Evolutionary conservation across 2,329 filamentous ascomycete species (phyloP).

Genomic region (Graphilbum fragrans): DNA sequence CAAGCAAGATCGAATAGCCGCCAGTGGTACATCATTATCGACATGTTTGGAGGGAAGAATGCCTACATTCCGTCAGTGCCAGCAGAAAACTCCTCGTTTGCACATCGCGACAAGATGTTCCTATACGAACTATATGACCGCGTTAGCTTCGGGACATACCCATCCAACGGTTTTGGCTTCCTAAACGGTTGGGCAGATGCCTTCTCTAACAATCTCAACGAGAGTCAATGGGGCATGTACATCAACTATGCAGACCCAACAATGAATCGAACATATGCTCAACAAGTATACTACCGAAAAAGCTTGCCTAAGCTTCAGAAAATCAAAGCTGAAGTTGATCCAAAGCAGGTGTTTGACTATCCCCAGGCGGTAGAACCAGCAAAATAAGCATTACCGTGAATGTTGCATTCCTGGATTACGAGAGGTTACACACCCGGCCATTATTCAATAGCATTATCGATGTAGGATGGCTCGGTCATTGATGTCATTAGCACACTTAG

Average conservation of each 20-base stretch:
- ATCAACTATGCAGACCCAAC: constrained; percentile 28
- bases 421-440: too few relatives aligned
- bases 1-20: constrained; percentile 19
- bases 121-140: constrained; percentile 38
- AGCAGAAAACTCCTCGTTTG: constrained; percentile 20
- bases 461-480: too few relatives aligned
- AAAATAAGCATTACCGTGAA: too few relatives aligned
- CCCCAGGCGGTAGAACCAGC: constrained; percentile 27
- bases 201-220: constrained; percentile 16
- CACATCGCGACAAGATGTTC: constrained; percentile 31
- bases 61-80: constrained; percentile 21
- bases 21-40: constrained; percentile 21
- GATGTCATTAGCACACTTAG: too few relatives aligned
- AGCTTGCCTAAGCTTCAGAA: constrained; percentile 19
- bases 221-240: constrained; percentile 24
- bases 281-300: constrained; percentile 22
- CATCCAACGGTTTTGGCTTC: constrained; percentile 19
- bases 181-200: constrained; percentile 21
- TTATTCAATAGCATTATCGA: too few relatives aligned
- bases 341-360: constrained; percentile 25
- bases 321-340: constrained; percentile 24
- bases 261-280: constrained; percentile 19
- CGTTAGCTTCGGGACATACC: constrained; percentile 17
- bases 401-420: too few relatives aligned
- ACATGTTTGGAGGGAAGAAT: constrained; percentile 21